A percentile compares a stretch with the other conserved stretches of the same genome.
These are phyloP conservation scores for Brassica cretica DNA, from an alignment of 345 rosid genomes.

Conservation along the genomic window DNA sequence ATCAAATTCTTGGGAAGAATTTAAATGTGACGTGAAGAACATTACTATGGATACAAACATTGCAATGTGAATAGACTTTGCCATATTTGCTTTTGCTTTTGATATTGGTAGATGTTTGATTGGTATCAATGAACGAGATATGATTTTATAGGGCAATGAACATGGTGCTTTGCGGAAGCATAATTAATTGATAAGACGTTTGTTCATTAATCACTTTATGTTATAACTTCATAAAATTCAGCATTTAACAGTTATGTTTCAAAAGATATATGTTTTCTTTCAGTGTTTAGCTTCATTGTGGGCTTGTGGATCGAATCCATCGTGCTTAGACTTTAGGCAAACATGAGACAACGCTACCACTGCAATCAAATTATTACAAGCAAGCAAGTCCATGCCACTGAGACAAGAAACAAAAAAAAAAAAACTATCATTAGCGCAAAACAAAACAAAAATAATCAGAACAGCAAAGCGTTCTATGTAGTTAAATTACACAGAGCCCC, in stretches of 20 bases:
- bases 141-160: not conserved
- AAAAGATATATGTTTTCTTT: not conserved
- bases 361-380: conserved; percentile 34
- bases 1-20: not conserved
- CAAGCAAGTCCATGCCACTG: conserved; percentile 92
- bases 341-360: not conserved
- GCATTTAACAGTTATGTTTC: not conserved
- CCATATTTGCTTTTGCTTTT: conserved; percentile 21
- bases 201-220: not conserved
- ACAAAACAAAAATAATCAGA: conserved; percentile 1
- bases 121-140: not conserved
- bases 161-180: not conserved
- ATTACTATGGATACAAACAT: conserved; percentile 6
- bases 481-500: conserved; percentile 21
- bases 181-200: conserved; percentile 2
- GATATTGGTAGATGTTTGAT: not conserved
- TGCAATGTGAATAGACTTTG: conserved; percentile 14
- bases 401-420: not conserved
- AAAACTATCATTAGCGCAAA: conserved; percentile 22
- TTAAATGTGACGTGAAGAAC: not conserved
- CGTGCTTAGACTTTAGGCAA: not conserved
- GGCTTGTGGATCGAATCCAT: not conserved
- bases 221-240: not conserved
- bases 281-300: not conserved
- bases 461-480: conserved; percentile 2